A percentile compares a stretch with the other conserved stretches of the same genome.
Evolutionary conservation across 768 basidiomycete species (phyloP).

Genomic region (Lepiota subincarnata): DNA sequence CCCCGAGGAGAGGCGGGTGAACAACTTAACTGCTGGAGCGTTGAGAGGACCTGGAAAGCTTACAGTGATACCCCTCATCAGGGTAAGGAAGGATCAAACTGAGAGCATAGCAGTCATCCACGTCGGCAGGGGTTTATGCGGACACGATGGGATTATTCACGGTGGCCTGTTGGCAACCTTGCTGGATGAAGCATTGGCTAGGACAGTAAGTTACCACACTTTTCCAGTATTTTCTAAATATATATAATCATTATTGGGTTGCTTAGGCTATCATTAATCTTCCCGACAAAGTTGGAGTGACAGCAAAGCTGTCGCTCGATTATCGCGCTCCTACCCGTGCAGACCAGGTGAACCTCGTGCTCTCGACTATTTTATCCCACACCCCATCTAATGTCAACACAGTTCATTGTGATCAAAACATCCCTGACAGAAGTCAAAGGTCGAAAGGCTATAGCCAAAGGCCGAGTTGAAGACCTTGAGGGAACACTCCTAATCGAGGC

Average conservation of each 20-base stretch:
- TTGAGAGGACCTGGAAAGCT: slow-evolving; percentile 87
- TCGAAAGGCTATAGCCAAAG: slow-evolving; percentile 71
- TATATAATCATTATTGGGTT: neutral
- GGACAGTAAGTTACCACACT: slow-evolving; percentile 50
- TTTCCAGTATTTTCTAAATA: neutral
- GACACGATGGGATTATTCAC: slow-evolving; percentile 92
- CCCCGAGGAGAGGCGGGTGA: slow-evolving; percentile 70
- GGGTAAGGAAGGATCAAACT: slow-evolving; percentile 69
- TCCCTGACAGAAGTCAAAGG: slow-evolving; percentile 64
- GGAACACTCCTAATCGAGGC: slow-evolving; percentile 84
- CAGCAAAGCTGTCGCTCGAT: slow-evolving; percentile 75
- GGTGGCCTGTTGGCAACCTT: slow-evolving; percentile 90
- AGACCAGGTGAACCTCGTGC: slow-evolving; percentile 68
- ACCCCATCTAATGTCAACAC: neutral
- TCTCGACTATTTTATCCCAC: too few relatives aligned
- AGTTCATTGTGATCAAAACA: slow-evolving; percentile 85
- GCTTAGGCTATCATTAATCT: slow-evolving; percentile 77
- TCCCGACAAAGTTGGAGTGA: slow-evolving; percentile 89
- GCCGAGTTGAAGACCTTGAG: slow-evolving; percentile 72
- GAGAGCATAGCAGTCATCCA: slow-evolving; percentile 74
- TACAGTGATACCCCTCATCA: slow-evolving; percentile 73
- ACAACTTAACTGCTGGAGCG: slow-evolving; percentile 81
- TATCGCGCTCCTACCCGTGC: slow-evolving; percentile 88
- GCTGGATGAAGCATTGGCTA: slow-evolving; percentile 78
- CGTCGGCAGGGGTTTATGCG: slow-evolving; percentile 83